A percentile compares a stretch with the other conserved stretches of the same genome.
Evolutionary conservation across 73 alveolate genomes (phyloP).

Genomic region (Breviolum minutum): DNA sequence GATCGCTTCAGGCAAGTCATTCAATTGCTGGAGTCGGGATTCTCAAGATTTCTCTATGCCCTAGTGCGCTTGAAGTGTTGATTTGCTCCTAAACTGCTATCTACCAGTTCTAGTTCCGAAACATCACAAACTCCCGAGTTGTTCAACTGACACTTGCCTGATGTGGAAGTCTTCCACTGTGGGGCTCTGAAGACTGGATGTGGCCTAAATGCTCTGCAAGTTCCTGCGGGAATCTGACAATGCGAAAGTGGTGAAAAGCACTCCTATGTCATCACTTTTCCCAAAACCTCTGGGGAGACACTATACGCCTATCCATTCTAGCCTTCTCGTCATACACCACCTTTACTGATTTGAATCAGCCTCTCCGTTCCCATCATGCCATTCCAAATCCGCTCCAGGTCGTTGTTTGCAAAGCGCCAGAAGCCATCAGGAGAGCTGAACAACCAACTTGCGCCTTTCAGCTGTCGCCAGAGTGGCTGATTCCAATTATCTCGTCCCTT

Average conservation of each 20-base stretch:
- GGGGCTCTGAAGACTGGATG: conserved; percentile 88
- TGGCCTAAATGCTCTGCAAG: conserved; percentile 82
- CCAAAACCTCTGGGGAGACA: too few species aligned
- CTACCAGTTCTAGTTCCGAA: too few species aligned
- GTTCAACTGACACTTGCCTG: not conserved
- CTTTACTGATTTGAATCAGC: too few species aligned
- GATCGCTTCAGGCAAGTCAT: too few species aligned
- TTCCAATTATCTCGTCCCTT: conserved; percentile 72
- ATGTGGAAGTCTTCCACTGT: conserved; percentile 40
- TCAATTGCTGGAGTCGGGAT: too few species aligned
- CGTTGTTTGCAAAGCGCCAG: conserved; percentile 92
- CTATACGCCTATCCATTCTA: too few species aligned
- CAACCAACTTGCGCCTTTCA: conserved; percentile 73
- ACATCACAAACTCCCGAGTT: not conserved
- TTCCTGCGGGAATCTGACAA: not conserved
- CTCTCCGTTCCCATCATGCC: not conserved
- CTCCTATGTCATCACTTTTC: too few species aligned
- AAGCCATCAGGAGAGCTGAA: conserved; percentile 84
- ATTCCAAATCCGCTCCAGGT: conserved; percentile 21
- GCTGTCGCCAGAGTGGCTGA: conserved; percentile 88
- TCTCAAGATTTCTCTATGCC: too few species aligned
- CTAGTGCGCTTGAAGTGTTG: too few species aligned
- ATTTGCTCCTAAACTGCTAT: not conserved
- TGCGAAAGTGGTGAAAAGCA: too few species aligned
- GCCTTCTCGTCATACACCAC: too few species aligned